A percentile compares a stretch with the other conserved stretches of the same genome.
Evolutionary conservation across 164 flowering plant genomes (phyloP).

Genomic region (Aristolochia californica): DNA sequence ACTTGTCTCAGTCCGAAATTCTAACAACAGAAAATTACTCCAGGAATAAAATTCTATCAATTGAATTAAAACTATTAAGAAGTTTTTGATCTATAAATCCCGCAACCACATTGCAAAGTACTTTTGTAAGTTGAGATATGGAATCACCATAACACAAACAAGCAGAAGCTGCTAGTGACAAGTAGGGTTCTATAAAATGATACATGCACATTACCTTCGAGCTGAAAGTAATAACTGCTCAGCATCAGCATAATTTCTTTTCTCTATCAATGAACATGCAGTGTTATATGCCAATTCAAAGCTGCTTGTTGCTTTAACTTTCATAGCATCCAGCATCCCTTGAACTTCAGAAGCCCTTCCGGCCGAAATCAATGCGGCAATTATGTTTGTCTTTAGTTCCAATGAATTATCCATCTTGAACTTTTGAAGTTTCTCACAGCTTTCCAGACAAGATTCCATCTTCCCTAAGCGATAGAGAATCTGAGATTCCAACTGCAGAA

Average conservation of each 20-base stretch:
- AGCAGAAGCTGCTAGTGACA: too few relatives aligned
- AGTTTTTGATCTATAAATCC: too few relatives aligned
- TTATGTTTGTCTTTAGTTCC: conserved; percentile 48
- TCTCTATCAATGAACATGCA: conserved; percentile 81
- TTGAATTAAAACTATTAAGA: too few relatives aligned
- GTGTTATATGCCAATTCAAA: conserved; percentile 88
- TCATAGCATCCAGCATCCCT: conserved; percentile 43
- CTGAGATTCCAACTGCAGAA: conserved; percentile 74
- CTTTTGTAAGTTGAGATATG: too few relatives aligned
- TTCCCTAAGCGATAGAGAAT: conserved; percentile 72
- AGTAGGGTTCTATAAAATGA: too few relatives aligned
- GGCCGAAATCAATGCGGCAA: conserved; percentile 69
- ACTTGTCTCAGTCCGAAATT: too few relatives aligned
- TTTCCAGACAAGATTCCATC: conserved; percentile 62
- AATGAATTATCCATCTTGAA: conserved; percentile 49
- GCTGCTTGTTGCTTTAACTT: conserved; percentile 72
- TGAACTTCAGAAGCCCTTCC: conserved; percentile 84
- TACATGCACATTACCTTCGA: conserved; percentile 39
- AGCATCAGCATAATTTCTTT: conserved; percentile 53
- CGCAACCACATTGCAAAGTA: too few relatives aligned
- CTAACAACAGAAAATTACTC: too few relatives aligned
- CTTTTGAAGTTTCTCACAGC: conserved; percentile 65
- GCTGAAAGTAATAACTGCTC: conserved; percentile 73
- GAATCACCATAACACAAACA: too few relatives aligned
- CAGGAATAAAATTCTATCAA: too few relatives aligned